Evolutionary conservation across 306 rosid genomes (phyloP), one percentile per base, ranked within the genome.

Genomic region (Trifolium pratense): DNA sequence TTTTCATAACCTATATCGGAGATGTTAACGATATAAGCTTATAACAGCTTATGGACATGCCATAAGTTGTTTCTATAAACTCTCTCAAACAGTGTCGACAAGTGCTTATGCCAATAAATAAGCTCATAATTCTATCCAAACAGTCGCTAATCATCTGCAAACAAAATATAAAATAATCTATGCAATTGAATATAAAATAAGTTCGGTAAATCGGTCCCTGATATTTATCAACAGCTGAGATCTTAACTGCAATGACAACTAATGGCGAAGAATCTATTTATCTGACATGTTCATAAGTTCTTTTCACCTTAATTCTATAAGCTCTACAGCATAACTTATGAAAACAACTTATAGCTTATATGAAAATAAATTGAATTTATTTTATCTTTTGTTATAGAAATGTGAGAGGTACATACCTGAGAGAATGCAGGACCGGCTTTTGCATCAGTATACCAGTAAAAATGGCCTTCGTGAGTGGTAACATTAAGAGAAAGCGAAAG

Each of bases 401-500:
- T 37, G 69, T 51, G 32, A 6, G 49, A 71, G 42, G 25, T 6
- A 4, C 32, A 29, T 71, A 90, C 97, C 94, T 91, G 95, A 65
- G 92, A 83, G 75, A 91, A 91, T 21, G 89, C 92, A 72, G 97
- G 97, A 49, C 97, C 97, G 0, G 88, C 91, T 81, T 83, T 87
- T 46, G 88, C 42, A 70, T 91, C 92, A 1, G 97, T 91, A 64
- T 91, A 89, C 97, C 97, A 91, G 62, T 89, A 91, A 71, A 91
- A 91, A 48, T 84, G 85, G 21, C 97, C 97, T 78, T 91, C 95
- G 14, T 89, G 97, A 49, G 88, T 89, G 58, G 84, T 84, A 26
- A 87, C 67, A 60, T 77, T 83, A 12, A 91, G 87, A 70, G 91
- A 83, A 72, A 89, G 59, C 58, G 92, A 72, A 20, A 91, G 86